Evolutionary conservation across 139 green algal species (phyloP), one percentile per base, ranked within the genome.

Genomic region (Haematococcus sp.): DNA sequence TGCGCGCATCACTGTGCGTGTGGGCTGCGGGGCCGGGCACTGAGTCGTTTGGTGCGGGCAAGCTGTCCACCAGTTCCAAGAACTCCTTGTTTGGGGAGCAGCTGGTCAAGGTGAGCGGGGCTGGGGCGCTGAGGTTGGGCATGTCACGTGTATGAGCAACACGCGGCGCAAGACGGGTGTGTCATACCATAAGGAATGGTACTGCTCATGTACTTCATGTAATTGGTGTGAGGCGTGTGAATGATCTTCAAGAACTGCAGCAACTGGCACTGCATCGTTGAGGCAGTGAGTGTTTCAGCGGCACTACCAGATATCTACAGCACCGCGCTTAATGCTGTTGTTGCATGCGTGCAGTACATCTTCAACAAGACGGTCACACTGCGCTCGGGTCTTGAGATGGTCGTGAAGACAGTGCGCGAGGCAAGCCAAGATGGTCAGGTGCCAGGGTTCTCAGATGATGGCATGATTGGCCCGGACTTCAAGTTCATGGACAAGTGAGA

Each of bases 371-470:
- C 28, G 4, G 11, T 65, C n/a, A 65, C 28, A 22, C n/a, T 65
- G n/a, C 23, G 58, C 4, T 9, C 28, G 34, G 58, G 58, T 9
- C 28, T 65, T 4, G 58, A 65, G 3, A 28, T 40, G 58, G n/a
- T 65, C 7, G 9, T 65, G 3, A 28, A 65, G 58, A 65, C 11
- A 16, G 30, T 30, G 58, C 23, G 58, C 17, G 58, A 65, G 58
- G 30, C n/a, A 3, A 65, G n/a, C 30, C n/a, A 22, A 11, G 30
- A 65, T 30, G n/a, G 30, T 40, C 58, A 65, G 58, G 30, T 65
- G n/a, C 58, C 58, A 35, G 58, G 58, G 58, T 65, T n/a, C 58
- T 35, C 58, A 40, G 58, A 65, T 34, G 58, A 65, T 34, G 58
- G 58, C 4, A 22, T 65, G 23, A 65, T 65, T 34, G 58, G 58